These are phyloP conservation scores for Meredithiella fracta DNA, from an alignment of 2,329 filamentous ascomycete species.

Conservation along the genomic window DNA sequence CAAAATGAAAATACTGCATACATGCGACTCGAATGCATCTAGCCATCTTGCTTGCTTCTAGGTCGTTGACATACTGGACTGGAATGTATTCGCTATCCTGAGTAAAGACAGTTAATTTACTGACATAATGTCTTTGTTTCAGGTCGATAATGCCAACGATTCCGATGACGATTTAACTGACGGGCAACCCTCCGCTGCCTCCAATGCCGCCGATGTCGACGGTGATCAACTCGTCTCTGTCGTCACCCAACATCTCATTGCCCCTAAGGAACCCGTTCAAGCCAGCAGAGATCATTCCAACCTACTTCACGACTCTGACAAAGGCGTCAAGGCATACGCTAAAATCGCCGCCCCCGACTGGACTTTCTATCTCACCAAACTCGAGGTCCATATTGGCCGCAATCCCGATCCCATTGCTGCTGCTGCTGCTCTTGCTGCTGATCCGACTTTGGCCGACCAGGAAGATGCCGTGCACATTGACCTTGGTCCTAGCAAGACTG, in stretches of 20 bases:
- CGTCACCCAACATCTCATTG: conserved; percentile 34
- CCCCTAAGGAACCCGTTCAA: conserved; percentile 32
- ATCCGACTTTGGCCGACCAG: conserved; percentile 19
- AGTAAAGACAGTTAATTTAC: too few relatives aligned
- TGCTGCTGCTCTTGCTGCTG: conserved; percentile 21
- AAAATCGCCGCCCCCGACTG: conserved; percentile 70
- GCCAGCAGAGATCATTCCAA: conserved; percentile 48
- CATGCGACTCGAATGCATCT: conserved; percentile 21
- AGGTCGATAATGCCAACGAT: conserved; percentile 14
- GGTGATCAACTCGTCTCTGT: conserved; percentile 41
- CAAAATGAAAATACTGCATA: conserved; percentile 11
- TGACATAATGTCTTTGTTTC: background rate
- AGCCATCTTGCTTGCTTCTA: too few relatives aligned
- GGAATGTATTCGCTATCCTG: too few relatives aligned
- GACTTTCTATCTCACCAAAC: conserved; percentile 67
- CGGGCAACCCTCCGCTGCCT: conserved; percentile 26
- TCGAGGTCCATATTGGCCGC: conserved; percentile 62
- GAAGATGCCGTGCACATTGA: conserved; percentile 62
- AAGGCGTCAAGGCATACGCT: conserved; percentile 57
- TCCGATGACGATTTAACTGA: conserved; percentile 31
- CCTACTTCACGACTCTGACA: conserved; percentile 42
- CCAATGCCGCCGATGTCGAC: conserved; percentile 26
- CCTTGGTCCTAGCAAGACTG: conserved; percentile 66
- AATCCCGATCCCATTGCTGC: conserved; percentile 21
- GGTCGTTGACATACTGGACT: too few relatives aligned